Base-by-base conservation (phyloP, 192 early-diverging fungal genomes). In the Coemansia sp. region DNA sequence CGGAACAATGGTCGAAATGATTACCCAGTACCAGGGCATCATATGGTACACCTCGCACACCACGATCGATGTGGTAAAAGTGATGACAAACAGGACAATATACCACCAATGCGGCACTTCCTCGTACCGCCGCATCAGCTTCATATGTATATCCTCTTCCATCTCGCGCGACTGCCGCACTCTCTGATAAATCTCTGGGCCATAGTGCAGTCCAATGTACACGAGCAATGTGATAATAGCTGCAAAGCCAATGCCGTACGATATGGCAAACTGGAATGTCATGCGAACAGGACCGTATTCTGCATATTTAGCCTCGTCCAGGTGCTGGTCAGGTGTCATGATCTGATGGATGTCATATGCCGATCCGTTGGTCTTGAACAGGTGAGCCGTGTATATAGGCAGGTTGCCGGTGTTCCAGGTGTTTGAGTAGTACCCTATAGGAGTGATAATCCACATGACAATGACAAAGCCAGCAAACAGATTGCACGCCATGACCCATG, bases 71-170 rank as follows among this genome's bases (percentile, higher is more conserved):
- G 66, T 68, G 8, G 73, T 57, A 59, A 83, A 77, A 48, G 71
- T 83, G 1, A 67, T 48, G 2, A 60, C 69, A 71, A 78, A 83
- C 60, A 79, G 56, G 38, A 59, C 48, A 38, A 69, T 45, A 56
- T 94, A 95, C 92, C 90, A 92, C 87, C 88, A 92, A 36, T 84
- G 75, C 30, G 93, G 93, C 48, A 92, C 90, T 60, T 91, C 89
- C 7, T 83, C 72, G 68, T 95, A 94, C 7, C 55, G 38, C 20
- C 86, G 83, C 91, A 94, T 94, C 59, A 93, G 68, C 60, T 81
- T 83, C 28, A 84, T 77, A 51, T 92, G 92, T 33, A 93, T 84
- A 75, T 94, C 91, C 49, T 89, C 85, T 18, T 85, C 73, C 40
- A 78, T 79, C 38, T 84, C 68, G 62, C 87, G 87, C 55, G 87